phyloP scores from a whole-genome alignment of 148 eudicot genomes.

The Fallopia convolvulus region DNA sequence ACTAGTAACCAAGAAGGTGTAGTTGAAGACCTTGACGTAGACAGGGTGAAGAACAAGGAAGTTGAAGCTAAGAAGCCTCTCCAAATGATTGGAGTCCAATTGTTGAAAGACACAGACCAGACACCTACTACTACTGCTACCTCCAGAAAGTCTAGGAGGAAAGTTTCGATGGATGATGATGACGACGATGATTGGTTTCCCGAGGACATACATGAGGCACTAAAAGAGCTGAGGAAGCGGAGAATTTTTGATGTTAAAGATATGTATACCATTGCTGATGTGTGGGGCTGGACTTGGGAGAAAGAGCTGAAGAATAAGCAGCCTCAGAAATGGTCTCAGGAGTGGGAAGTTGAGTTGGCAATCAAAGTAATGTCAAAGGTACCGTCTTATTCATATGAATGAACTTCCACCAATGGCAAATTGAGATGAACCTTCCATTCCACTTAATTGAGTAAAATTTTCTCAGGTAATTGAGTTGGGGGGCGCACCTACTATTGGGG shows the following conservation, averaged over 20 bases:
- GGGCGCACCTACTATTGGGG: conserved; percentile 91
- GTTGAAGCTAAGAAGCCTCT: conserved; percentile 71
- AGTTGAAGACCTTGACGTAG: conserved; percentile 30
- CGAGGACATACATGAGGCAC: conserved; percentile 63
- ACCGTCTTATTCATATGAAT: conserved; percentile 9
- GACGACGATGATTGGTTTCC: conserved; percentile 97
- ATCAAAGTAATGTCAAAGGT: conserved; percentile 79
- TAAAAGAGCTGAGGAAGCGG: conserved; percentile 72
- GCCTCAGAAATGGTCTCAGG: conserved; percentile 89
- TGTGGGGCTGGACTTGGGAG: conserved; percentile 99
- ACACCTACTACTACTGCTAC: conserved; percentile 26
- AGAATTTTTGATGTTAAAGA: conserved; percentile 73
- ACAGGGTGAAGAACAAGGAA: conserved; percentile 71
- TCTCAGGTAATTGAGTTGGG: conserved; percentile 88
- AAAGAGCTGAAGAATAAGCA: conserved; percentile 66
- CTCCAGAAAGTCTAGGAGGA: conserved; percentile 60
- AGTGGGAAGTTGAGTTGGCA: conserved; percentile 96
- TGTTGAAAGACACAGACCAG: conserved; percentile 64
- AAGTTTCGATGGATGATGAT: conserved; percentile 55
- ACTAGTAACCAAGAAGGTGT: conserved; percentile 51
- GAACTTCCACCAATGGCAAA: neutral
- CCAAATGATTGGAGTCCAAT: conserved; percentile 91
- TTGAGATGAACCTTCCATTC: neutral
- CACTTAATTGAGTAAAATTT: neutral
- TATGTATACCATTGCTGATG: conserved; percentile 96